Base-by-base conservation (phyloP, 768 basidiomycete species). In the Hericium rajendrae region DNA sequence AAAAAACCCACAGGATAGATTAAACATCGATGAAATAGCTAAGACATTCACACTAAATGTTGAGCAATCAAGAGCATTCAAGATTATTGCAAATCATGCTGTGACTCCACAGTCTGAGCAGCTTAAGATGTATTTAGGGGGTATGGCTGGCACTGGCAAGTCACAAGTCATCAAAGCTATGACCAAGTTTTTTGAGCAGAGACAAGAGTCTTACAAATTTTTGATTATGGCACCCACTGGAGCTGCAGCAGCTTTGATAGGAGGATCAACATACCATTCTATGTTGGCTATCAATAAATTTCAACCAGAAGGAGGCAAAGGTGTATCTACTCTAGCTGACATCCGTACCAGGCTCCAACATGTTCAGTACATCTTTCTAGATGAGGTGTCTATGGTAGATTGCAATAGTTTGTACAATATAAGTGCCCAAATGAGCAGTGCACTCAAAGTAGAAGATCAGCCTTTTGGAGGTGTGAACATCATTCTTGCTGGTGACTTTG, bases 401-500 rank as follows among this genome's bases (percentile, higher is more conserved):
- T 70, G 69, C 58, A 13, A 20, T 3, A 66, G 56, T 52, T 61
- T 68, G 56, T 71, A 68, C 43, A 58, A 38, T 8, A 71, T 70
- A 1, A 65, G 54, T 62, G 58, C 59, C 4, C 52, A 57, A n/a
- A 57, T 73, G 4, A 55, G 62, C 26, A 53, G 57, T 28, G 62
- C 66, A 2, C 28, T 59, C 8, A 58, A 60, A n/a, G 49, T 58
- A 1, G 2, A 38, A 13, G 65, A 64, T 38, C 43, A 50, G 11
- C 60, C 70, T 3, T 76, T 73, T 64, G 73, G 73, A 22, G 73
- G 74, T 0, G 66, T 73, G 26, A 73, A 73, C 55, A 66, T 78
- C 48, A 72, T 77, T n/a, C 68, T 77, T 57, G 74, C 75, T 13
- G 75, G 75, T n/a, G 76, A 78, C 54, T 76, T 77, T 69, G 74